phyloP scores from a whole-genome alignment of 345 rosid species.

The Eucalyptus leucophloia region DNA sequence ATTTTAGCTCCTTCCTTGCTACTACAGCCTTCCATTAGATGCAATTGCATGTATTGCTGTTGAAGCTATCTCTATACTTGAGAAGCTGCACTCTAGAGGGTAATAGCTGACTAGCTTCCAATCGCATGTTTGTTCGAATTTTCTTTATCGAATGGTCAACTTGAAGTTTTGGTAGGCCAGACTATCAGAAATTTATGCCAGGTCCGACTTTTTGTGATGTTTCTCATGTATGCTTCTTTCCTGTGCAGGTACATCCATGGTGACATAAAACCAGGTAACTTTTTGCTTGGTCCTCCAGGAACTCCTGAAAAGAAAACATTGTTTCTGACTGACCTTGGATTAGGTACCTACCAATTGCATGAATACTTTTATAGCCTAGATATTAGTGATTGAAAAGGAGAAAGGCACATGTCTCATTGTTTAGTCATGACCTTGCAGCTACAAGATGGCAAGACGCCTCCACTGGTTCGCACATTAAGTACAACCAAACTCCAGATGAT shows the following conservation, averaged over 20 bases:
- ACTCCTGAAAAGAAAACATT: neutral
- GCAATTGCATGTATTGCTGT: conserved; percentile 42
- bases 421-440: neutral
- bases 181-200: neutral
- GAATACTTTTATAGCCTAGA: neutral
- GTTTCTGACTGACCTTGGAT: neutral
- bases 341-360: neutral
- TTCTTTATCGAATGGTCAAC: neutral
- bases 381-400: neutral
- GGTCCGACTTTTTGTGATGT: neutral
- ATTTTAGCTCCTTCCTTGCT: neutral
- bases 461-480: neutral
- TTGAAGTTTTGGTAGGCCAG: neutral
- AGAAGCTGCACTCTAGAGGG: conserved; percentile 46
- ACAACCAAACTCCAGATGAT: neutral
- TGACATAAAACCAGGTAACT: neutral
- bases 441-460: neutral
- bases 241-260: neutral
- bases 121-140: neutral
- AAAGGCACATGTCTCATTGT: neutral
- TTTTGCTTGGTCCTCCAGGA: neutral
- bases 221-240: neutral
- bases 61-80: conserved; percentile 37
- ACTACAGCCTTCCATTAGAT: conserved; percentile 30
- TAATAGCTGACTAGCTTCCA: neutral